Evolutionary conservation across 768 basidiomycete species (phyloP), one percentile per base, ranked within the genome.

Genomic region (Mycena chlorophos): DNA sequence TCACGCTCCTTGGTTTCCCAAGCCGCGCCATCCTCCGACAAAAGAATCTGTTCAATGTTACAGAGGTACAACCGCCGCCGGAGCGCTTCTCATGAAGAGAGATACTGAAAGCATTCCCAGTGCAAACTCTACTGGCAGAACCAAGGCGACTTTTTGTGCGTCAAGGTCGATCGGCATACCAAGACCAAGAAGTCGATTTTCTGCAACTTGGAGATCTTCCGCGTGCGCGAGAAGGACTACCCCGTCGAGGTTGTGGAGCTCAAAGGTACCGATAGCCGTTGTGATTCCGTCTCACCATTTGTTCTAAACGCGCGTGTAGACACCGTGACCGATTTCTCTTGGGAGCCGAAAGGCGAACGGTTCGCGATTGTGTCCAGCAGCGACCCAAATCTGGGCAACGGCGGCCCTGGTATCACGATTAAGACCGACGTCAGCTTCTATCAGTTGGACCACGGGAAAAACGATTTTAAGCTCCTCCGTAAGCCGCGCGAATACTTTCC

Each of bases 91-190:
- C 31, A 52, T 48, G 27, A 25, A 54, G 14, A 17, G 34, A 25
- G 30, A 46, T 28, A 14, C 45, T 50, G 39, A 57, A 34, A 58
- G 51, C 31, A 19, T 31, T 23, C 64, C 10, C 66, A 98, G 95
- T 98, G 96, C 71, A 97, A 97, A 75, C 82, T 99, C 39, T 88
- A 89, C 72, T 99, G 94, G 94, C 97, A 99, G 76, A 96, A 94
- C 66, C 91, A 94, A 69, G 97, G 96, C 30, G 94, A 98, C 71
- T 98, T 92, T 77, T 84, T 99, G 16, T 98, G 97, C 66, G 96
- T 98, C 71, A 98, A 97, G 75, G 97, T 99, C 52, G 97, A 98
- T 75, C 89, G 96, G 48, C 94, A 97, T 70, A 95, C 94, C 23
- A 98, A 98, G 76, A 96, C 96, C 4, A 97, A 96, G 75, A 98